phyloP scores from a whole-genome alignment of 106 monocot species.

The Acorus gramineus region DNA sequence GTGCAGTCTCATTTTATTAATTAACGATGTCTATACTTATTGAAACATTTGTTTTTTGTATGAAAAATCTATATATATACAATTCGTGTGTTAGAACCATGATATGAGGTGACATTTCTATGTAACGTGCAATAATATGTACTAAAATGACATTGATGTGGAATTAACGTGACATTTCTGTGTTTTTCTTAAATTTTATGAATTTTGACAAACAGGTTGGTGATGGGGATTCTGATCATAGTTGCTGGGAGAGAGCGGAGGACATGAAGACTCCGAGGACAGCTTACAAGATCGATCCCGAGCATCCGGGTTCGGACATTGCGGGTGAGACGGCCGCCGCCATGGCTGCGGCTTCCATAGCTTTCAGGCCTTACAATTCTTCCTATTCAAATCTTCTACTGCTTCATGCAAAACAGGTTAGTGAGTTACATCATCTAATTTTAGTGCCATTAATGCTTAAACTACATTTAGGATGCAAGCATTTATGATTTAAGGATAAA shows the following conservation, averaged over 20 bases:
- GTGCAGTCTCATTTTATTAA: no score
- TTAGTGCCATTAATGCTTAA: no score
- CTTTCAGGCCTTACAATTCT: slow-evolving; percentile 60
- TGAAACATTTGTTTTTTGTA: no score
- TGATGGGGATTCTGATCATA: slow-evolving; percentile 71
- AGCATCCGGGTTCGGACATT: slow-evolving; percentile 67
- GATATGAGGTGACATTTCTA: no score
- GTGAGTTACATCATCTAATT: no score
- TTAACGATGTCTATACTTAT: no score
- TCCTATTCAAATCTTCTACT: slow-evolving; percentile 62
- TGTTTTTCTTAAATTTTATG: not conserved
- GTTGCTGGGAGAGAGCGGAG: slow-evolving; percentile 87
- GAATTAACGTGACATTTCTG: no score
- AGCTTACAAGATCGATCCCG: slow-evolving; percentile 47
- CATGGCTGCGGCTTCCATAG: slow-evolving; percentile 77
- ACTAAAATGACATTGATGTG: no score
- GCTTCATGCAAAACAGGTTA: slow-evolving; percentile 64
- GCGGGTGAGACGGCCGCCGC: slow-evolving; percentile 83
- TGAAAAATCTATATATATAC: no score
- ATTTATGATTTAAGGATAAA: not conserved
- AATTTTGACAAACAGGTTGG: slow-evolving; percentile 41
- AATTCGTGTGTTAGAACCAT: no score
- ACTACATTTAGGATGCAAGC: no score
- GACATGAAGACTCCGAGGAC: slow-evolving; percentile 76
- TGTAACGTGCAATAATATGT: no score